These are phyloP conservation scores for Vitis riparia DNA, from an alignment of 164 flowering plant genomes.

Conservation along the genomic window DNA sequence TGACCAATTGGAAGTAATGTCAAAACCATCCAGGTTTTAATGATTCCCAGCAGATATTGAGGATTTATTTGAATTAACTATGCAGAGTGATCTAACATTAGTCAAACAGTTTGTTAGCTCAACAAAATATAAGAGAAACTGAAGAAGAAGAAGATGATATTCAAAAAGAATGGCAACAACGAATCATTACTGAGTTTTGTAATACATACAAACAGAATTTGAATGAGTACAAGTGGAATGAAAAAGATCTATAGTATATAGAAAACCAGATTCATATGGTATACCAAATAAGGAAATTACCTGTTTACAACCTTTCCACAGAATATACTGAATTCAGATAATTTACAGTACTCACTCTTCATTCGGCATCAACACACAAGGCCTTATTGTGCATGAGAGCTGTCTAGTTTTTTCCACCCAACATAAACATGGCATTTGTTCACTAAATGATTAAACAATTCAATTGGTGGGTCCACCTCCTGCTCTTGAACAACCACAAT, in stretches of 20 bases:
- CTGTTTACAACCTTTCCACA: constrained; percentile 4
- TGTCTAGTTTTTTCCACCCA: not conserved
- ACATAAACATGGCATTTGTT: not conserved
- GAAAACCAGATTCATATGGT: not conserved
- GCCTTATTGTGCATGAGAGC: constrained; percentile 20
- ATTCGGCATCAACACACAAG: constrained; percentile 18
- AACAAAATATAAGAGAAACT: not conserved
- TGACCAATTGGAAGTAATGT: too few relatives aligned
- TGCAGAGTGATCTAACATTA: too few relatives aligned
- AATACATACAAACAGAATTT: constrained; percentile 1
- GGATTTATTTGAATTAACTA: too few relatives aligned
- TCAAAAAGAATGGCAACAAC: not conserved
- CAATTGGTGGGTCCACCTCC: not conserved
- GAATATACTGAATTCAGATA: not conserved
- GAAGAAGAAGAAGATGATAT: not conserved
- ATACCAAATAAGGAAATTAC: not conserved
- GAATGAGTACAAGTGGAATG: not conserved
- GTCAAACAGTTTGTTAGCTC: too few relatives aligned
- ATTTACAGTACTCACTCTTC: constrained; percentile 6
- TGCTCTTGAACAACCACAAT: constrained; percentile 7
- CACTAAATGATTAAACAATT: constrained; percentile 2
- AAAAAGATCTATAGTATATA: not conserved
- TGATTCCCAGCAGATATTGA: too few relatives aligned
- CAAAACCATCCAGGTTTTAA: too few relatives aligned
- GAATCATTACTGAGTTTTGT: not conserved